Conservation (phyloP, 441 rosid genomes). For the Melianthus villosus region DNA sequence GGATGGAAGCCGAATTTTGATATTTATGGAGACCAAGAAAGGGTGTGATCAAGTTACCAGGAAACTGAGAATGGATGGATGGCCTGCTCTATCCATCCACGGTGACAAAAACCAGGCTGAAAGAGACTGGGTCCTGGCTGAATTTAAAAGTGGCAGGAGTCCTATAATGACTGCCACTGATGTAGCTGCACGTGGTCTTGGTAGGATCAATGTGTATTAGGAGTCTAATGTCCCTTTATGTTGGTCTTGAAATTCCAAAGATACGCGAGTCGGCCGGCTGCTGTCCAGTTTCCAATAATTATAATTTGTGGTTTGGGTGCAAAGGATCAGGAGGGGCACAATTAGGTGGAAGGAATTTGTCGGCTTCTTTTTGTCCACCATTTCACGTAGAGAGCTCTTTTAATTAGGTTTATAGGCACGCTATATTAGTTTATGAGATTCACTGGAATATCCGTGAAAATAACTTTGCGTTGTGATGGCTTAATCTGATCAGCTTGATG, state of each 20-base stretch:
- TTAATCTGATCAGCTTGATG: conserved; percentile 17
- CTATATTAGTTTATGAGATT: conserved; percentile 14
- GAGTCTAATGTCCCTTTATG: conserved; percentile 29
- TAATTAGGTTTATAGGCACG: conserved; percentile 21
- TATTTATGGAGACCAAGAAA: conserved; percentile 85
- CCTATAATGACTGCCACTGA: conserved; percentile 96
- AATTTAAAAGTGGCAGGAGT: conserved; percentile 89
- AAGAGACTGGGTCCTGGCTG: conserved; percentile 92
- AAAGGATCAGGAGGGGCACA: conserved; percentile 12
- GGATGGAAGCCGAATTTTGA: conserved; percentile 77
- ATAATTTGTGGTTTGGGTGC: conserved; percentile 46
- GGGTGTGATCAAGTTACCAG: conserved; percentile 91
- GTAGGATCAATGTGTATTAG: conserved; percentile 69
- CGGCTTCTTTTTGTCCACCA: conserved; percentile 5
- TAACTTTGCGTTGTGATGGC: conserved; percentile 5
- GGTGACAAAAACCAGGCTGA: conserved; percentile 92
- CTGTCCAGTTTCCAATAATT: conserved; percentile 45
- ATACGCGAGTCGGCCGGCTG: conserved; percentile 82
- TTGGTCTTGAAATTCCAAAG: conserved; percentile 27
- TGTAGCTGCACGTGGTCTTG: conserved; percentile 99
- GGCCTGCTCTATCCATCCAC: conserved; percentile 96
- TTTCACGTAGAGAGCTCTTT: conserved; percentile 9
- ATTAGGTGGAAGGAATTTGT: conserved; percentile 7
- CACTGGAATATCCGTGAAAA: conserved; percentile 9
- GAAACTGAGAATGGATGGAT: conserved; percentile 95